Evolutionary conservation across 2,329 filamentous ascomycete species (phyloP).

Genomic region (Neofusicoccum cordaticola): DNA sequence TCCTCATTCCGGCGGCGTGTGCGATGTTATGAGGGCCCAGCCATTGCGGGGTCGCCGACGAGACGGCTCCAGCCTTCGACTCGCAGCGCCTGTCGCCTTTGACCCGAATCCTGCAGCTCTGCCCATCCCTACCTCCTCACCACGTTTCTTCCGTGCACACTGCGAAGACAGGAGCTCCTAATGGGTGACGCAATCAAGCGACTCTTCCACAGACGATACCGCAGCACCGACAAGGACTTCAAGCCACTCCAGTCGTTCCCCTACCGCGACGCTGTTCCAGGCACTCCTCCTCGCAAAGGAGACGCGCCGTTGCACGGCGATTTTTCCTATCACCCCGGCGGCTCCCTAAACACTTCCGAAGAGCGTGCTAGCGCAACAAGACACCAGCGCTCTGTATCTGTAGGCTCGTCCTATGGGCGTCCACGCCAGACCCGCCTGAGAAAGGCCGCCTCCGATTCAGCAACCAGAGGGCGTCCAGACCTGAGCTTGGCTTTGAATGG

Average conservation of each 20-base stretch:
- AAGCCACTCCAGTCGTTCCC: not conserved
- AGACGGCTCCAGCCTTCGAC: not conserved
- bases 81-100: not conserved
- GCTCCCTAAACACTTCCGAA: not conserved
- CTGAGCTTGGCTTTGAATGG: not conserved
- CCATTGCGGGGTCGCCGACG: not conserved
- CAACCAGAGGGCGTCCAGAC: not conserved
- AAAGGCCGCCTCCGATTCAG: not conserved
- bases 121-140: not conserved
- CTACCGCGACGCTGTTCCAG: not conserved
- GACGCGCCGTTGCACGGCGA: not conserved
- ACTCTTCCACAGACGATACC: not conserved
- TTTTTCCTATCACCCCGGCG: no score
- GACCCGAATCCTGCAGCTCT: not conserved
- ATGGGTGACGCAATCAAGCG: conserved; percentile 8
- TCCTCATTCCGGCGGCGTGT: not conserved
- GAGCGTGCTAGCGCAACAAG: not conserved
- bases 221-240: conserved; percentile 5
- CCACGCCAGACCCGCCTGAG: not conserved
- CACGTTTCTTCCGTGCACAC: not conserved
- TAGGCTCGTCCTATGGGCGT: not conserved
- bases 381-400: not conserved
- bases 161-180: not conserved
- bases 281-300: not conserved
- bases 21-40: not conserved